Evolutionary conservation across 2,329 filamentous ascomycete species (phyloP).

Genomic region (Venturia oleaginea): DNA sequence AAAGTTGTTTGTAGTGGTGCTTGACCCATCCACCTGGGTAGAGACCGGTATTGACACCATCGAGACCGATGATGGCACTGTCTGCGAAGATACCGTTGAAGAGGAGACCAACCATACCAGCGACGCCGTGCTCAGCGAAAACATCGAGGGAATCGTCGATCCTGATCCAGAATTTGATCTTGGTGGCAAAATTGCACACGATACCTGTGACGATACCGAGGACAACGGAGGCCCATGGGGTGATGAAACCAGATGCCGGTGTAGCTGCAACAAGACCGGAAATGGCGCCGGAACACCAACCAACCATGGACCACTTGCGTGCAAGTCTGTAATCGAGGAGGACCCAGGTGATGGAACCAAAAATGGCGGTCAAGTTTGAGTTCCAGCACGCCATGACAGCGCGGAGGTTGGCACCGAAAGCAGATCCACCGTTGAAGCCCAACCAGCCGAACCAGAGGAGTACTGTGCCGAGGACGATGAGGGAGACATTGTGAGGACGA

Average conservation of each 20-base stretch:
- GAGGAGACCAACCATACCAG: slow-evolving; percentile 72
- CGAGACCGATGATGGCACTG: slow-evolving; percentile 63
- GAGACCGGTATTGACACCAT: slow-evolving; percentile 61
- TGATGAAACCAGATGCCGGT: slow-evolving; percentile 71
- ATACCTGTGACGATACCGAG: slow-evolving; percentile 55
- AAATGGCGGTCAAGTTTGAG: slow-evolving; percentile 86
- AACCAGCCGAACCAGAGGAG: slow-evolving; percentile 99
- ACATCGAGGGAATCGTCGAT: slow-evolving; percentile 86
- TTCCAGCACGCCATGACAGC: slow-evolving; percentile 98
- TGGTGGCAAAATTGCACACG: slow-evolving; percentile 76
- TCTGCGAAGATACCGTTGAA: slow-evolving; percentile 71
- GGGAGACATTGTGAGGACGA: slow-evolving; percentile 94
- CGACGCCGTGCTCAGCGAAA: slow-evolving; percentile 81
- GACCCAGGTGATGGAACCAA: slow-evolving; percentile 87
- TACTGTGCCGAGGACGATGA: slow-evolving; percentile 91
- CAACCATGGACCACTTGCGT: slow-evolving; percentile 89
- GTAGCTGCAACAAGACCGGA: slow-evolving; percentile 82
- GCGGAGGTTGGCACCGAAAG: slow-evolving; percentile 88
- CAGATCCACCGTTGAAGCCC: slow-evolving; percentile 94
- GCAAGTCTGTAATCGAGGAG: slow-evolving; percentile 91
- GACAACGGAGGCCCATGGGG: slow-evolving; percentile 53
- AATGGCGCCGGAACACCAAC: slow-evolving; percentile 85
- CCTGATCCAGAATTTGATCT: slow-evolving; percentile 67
- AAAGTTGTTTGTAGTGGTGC: slow-evolving; percentile 64
- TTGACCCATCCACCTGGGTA: slow-evolving; percentile 62